phyloP scores from a whole-genome alignment of 2,329 filamentous ascomycete species.

The Fusarium haematococcum region DNA sequence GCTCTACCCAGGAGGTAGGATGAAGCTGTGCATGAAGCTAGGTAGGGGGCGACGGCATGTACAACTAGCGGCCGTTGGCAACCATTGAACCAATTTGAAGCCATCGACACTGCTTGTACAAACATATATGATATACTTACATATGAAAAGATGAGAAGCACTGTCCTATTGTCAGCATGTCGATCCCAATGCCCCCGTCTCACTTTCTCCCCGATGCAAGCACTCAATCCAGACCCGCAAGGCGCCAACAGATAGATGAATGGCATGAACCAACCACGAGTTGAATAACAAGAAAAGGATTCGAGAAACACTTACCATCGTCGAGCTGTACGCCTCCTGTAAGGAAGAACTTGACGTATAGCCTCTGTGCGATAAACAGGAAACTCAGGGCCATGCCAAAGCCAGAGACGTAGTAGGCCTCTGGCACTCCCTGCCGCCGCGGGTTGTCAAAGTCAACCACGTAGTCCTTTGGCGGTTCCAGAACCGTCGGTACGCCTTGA shows the following conservation, averaged over 20 bases:
- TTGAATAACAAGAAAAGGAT: not conserved
- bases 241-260: not conserved
- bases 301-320: slow-evolving; percentile 36
- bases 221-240: slow-evolving; percentile 4
- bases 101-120: not conserved
- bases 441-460: slow-evolving; percentile 51
- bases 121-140: slow-evolving; percentile 5
- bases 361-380: slow-evolving; percentile 41
- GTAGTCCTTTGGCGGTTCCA: slow-evolving; percentile 47
- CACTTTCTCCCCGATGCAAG: not conserved
- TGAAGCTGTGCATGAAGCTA: not conserved
- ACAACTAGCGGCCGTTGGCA: not conserved
- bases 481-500: slow-evolving; percentile 26
- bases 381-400: slow-evolving; percentile 36
- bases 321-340: slow-evolving; percentile 39
- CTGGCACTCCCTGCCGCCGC: slow-evolving; percentile 35
- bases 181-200: not conserved
- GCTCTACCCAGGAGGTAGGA: no score
- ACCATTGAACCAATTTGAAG: not conserved
- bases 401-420: slow-evolving; percentile 37
- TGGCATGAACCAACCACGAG: not conserved
- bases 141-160: slow-evolving; percentile 32
- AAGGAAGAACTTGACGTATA: slow-evolving; percentile 43
- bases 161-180: slow-evolving; percentile 19
- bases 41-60: not conserved